These are phyloP conservation scores for Elymus sibiricus DNA, from an alignment of 176 grass and related monocot genomes.

Conservation along the genomic window DNA sequence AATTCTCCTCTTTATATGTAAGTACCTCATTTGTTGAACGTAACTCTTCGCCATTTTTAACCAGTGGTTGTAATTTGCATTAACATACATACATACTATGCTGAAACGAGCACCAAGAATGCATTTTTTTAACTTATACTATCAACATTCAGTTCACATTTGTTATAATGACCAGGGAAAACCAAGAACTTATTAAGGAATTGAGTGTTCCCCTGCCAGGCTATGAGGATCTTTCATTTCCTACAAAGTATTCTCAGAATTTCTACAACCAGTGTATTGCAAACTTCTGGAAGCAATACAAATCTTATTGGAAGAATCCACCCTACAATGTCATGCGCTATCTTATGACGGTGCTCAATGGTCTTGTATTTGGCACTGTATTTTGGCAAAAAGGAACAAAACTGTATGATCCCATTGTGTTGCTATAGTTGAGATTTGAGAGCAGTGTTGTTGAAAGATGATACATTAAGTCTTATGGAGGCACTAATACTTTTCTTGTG, in stretches of 20 bases:
- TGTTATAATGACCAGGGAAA: slow-evolving; percentile 27
- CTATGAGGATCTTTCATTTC: slow-evolving; percentile 65
- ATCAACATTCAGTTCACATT: neutral
- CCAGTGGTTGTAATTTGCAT: no score
- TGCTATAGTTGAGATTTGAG: slow-evolving; percentile 17
- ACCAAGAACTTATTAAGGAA: slow-evolving; percentile 69
- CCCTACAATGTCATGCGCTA: slow-evolving; percentile 71
- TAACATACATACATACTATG: neutral
- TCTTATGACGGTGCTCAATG: slow-evolving; percentile 62
- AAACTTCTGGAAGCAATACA: slow-evolving; percentile 81
- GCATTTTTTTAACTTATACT: neutral
- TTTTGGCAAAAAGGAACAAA: slow-evolving; percentile 78
- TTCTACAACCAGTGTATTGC: slow-evolving; percentile 57
- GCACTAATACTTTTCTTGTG: slow-evolving; percentile 23
- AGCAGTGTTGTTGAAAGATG: neutral
- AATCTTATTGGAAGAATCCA: slow-evolving; percentile 91
- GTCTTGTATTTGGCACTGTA: slow-evolving; percentile 74
- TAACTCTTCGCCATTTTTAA: neutral
- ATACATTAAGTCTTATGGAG: neutral
- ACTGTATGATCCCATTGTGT: slow-evolving; percentile 37
- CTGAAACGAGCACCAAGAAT: neutral
- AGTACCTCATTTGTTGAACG: neutral
- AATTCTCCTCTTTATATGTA: slow-evolving; percentile 64
- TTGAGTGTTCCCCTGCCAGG: slow-evolving; percentile 49
- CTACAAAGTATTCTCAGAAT: slow-evolving; percentile 69